These are phyloP conservation scores for Dryas integrifolia DNA, from an alignment of 331 rosid species.

Conservation along the genomic window DNA sequence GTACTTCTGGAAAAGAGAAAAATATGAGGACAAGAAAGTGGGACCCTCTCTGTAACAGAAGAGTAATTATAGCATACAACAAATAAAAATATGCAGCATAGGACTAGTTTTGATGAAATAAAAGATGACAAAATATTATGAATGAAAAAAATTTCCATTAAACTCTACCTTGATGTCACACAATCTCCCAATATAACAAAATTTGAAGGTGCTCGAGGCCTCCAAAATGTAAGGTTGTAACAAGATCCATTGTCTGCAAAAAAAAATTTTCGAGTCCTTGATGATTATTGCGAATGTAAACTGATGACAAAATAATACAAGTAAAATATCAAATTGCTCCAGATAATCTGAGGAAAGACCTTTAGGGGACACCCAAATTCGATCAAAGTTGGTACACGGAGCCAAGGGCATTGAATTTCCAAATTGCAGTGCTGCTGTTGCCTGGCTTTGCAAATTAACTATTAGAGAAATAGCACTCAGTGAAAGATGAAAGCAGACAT, in stretches of 20 bases:
- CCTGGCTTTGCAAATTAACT: conserved; percentile 86
- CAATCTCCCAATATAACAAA: conserved; percentile 92
- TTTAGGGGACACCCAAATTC: conserved; percentile 81
- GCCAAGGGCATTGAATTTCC: conserved; percentile 75
- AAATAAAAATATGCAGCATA: neutral
- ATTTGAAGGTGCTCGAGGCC: conserved; percentile 90
- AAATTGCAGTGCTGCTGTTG: conserved; percentile 64
- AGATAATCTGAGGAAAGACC: conserved; percentile 42
- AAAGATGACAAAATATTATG: too few species aligned
- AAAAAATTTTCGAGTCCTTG: neutral
- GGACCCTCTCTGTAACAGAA: too few species aligned
- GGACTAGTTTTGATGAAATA: neutral
- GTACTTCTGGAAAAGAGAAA: too few species aligned
- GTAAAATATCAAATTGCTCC: conserved; percentile 11
- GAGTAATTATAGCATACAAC: neutral
- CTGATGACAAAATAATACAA: conserved; percentile 10
- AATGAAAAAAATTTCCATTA: neutral
- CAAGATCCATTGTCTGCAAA: conserved; percentile 58
- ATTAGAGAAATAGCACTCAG: conserved; percentile 84
- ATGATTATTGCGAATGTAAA: conserved; percentile 9
- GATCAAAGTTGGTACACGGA: conserved; percentile 80
- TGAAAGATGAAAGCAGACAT: conserved; percentile 90
- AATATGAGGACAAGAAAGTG: too few species aligned
- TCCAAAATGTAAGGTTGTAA: conserved; percentile 81
- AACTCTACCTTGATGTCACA: conserved; percentile 80